phyloP scores from a whole-genome alignment of 768 basidiomycete genomes.

The Boletus rubropictus region DNA sequence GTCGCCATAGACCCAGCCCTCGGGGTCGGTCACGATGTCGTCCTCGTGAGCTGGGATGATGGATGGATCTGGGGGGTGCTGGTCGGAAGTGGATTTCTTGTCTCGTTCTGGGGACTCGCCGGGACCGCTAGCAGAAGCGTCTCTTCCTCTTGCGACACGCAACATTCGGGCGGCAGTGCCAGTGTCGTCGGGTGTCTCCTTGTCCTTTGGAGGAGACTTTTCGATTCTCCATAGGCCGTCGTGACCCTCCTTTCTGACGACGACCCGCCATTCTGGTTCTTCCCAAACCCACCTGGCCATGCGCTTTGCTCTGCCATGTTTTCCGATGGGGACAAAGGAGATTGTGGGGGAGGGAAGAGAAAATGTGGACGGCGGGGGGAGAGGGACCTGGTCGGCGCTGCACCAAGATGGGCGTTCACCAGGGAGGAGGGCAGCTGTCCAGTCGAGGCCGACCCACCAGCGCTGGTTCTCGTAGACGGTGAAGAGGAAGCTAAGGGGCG shows the following conservation, averaged over 20 bases:
- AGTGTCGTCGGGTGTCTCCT: conserved; percentile 40
- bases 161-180: conserved; percentile 39
- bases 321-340: conserved; percentile 47
- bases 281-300: conserved; percentile 86
- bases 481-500: conserved; percentile 68
- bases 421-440: conserved; percentile 89
- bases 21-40: conserved; percentile 64
- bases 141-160: conserved; percentile 50
- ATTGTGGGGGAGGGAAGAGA: conserved; percentile 58
- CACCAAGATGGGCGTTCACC: conserved; percentile 89
- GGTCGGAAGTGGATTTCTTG: conserved; percentile 18
- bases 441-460: conserved; percentile 98
- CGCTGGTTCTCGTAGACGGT: conserved; percentile 92
- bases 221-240: conserved; percentile 49
- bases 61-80: conserved; percentile 25
- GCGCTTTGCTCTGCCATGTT: conserved; percentile 52
- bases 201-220: conserved; percentile 49
- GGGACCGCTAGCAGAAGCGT: conserved; percentile 17
- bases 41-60: conserved; percentile 38
- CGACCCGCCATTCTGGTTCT: conserved; percentile 84
- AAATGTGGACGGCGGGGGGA: conserved; percentile 68
- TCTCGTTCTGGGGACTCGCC: conserved; percentile 22
- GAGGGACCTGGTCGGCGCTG: conserved; percentile 47
- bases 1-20: conserved; percentile 92
- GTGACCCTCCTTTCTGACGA: conserved; percentile 53